Percentiles rank a stretch among this genome's conserved stretches.
Conservation (phyloP, 345 rosid species). For the Eucalyptus melliodora region DNA sequence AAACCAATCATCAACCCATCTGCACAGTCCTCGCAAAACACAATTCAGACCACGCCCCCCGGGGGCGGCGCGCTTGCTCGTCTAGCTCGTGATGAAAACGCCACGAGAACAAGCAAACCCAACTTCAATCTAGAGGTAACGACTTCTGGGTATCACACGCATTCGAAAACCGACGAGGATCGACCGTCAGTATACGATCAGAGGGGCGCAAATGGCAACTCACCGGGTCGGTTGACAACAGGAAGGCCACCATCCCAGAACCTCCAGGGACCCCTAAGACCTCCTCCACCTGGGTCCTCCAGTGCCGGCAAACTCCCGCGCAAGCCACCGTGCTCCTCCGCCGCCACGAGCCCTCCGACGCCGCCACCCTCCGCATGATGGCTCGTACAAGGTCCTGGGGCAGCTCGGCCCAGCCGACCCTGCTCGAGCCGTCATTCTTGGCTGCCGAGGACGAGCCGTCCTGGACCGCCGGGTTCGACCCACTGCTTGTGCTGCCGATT, state of each 20-base stretch:
- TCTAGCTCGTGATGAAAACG: background rate
- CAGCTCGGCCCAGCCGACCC: background rate
- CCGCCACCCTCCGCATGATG: background rate
- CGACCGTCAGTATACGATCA: background rate
- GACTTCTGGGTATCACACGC: background rate
- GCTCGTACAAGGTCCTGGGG: background rate
- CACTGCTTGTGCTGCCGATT: background rate
- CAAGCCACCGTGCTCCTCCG: background rate
- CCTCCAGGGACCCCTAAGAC: background rate
- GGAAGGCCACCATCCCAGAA: background rate
- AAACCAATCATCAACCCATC: background rate
- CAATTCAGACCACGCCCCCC: background rate
- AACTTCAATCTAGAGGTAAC: background rate
- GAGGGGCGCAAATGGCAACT: background rate
- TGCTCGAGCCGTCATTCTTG: background rate
- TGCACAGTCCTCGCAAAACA: background rate
- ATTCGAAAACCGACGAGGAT: background rate
- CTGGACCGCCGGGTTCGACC: background rate
- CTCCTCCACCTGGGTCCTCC: background rate
- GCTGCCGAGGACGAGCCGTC: background rate
- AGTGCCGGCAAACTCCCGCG: background rate
- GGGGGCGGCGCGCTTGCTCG: background rate
- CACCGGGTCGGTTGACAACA: background rate
- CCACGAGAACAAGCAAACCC: background rate
- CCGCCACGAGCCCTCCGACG: background rate